Conservation (phyloP, 176 grass and related monocot genomes). For the Dactylis glomerata region DNA sequence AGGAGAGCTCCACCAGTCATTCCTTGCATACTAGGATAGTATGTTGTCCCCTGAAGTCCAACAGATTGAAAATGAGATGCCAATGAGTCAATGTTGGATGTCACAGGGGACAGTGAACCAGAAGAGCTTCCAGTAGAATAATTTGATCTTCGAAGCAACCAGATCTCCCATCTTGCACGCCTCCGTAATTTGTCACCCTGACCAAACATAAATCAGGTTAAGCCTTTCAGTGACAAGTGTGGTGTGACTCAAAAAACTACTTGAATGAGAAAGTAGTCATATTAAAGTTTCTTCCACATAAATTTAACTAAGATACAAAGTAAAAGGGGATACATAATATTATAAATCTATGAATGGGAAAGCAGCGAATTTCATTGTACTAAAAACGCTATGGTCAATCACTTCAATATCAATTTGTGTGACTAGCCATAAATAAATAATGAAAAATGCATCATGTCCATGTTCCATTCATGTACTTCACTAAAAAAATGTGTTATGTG, state of each 20-base stretch:
- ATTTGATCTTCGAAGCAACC: constrained; percentile 58
- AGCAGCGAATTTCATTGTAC: background rate
- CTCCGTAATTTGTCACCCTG: constrained; percentile 85
- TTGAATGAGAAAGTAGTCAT: background rate
- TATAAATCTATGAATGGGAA: background rate
- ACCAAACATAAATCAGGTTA: background rate
- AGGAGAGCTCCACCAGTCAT: constrained; percentile 44
- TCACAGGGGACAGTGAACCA: constrained; percentile 33
- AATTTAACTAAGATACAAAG: background rate
- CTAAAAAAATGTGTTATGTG: background rate
- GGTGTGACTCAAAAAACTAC: background rate
- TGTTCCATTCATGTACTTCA: background rate
- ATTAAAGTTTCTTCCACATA: background rate
- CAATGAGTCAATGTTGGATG: constrained; percentile 41
- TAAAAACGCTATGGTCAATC: background rate
- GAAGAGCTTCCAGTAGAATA: constrained; percentile 36
- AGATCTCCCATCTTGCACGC: constrained; percentile 65
- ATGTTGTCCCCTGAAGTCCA: constrained; percentile 53
- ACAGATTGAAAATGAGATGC: constrained; percentile 46
- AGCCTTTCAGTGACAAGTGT: background rate
- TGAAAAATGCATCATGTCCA: background rate
- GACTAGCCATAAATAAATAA: background rate
- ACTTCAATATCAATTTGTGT: background rate
- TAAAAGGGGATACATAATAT: background rate
- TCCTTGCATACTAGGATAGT: constrained; percentile 38